phyloP scores from a whole-genome alignment of 1,139 yeast genomes.

The Oligophagozyma castellii region DNA sequence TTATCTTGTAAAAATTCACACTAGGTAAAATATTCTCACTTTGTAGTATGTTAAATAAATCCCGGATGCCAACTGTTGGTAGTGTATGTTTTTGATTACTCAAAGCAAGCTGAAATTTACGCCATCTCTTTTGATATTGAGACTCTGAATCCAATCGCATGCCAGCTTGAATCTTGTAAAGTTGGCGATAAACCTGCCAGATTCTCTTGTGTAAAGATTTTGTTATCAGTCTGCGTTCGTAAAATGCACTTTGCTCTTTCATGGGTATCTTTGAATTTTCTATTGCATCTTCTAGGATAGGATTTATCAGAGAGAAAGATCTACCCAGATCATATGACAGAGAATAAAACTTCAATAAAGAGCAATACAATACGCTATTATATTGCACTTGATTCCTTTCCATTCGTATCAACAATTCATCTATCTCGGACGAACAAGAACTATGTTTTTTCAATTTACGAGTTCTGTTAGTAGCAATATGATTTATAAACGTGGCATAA shows the following conservation, averaged over 20 bases:
- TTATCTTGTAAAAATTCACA: constrained; percentile 7
- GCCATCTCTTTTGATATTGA: too few species aligned
- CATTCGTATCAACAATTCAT: constrained; percentile 7
- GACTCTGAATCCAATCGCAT: too few species aligned
- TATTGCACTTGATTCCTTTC: constrained; percentile 5
- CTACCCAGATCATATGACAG: constrained; percentile 8
- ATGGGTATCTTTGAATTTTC: not conserved
- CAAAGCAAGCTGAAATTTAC: too few species aligned
- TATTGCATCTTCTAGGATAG: constrained; percentile 2
- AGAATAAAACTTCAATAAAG: constrained; percentile 13
- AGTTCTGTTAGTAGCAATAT: constrained; percentile 7
- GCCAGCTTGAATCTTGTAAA: not conserved
- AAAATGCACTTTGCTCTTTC: constrained; percentile 5
- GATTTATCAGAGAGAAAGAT: constrained; percentile 14
- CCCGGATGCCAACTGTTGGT: too few species aligned
- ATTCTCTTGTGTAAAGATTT: constrained; percentile 14
- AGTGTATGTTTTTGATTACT: too few species aligned
- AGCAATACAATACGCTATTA: constrained; percentile 12
- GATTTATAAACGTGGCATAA: constrained; percentile 17
- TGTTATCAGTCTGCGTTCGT: constrained; percentile 10
- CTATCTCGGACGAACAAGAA: too few species aligned
- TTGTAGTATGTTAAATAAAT: too few species aligned
- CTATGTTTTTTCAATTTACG: constrained; percentile 1
- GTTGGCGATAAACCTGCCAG: constrained; percentile 14
- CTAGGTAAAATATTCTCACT: constrained; percentile 16